A percentile compares a stretch with the other conserved stretches of the same genome.
Evolutionary conservation across 1,284 basidiomycete genomes (phyloP).

Genomic region (Inonotus hispidus): DNA sequence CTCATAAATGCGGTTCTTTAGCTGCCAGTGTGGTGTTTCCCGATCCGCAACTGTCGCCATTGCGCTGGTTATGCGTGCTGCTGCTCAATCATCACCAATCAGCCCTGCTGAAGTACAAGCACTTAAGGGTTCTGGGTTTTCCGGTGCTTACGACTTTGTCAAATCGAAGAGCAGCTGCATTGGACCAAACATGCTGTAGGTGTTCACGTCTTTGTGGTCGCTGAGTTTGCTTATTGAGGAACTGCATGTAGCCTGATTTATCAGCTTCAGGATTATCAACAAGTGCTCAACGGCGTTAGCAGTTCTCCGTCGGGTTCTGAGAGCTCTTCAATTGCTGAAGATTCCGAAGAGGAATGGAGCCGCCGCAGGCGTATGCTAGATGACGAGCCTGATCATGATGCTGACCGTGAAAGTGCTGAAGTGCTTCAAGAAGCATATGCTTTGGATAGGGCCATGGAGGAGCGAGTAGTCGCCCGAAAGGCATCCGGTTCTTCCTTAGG

Average conservation of each 20-base stretch:
- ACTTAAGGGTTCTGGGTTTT: conserved; percentile 73
- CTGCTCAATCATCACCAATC: conserved; percentile 61
- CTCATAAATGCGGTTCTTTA: conserved; percentile 28
- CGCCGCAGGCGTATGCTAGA: conserved; percentile 64
- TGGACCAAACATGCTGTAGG: conserved; percentile 94
- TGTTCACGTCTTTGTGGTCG: conserved; percentile 23
- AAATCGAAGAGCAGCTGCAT: conserved; percentile 86
- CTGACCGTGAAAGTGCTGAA: conserved; percentile 48
- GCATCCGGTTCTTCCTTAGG: conserved; percentile 58
- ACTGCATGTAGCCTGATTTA: conserved; percentile 74
- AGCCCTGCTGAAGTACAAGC: conserved; percentile 72
- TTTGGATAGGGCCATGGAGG: conserved; percentile 79
- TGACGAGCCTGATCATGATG: conserved; percentile 43
- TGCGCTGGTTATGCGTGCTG: conserved; percentile 92
- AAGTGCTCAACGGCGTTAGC: conserved; percentile 55
- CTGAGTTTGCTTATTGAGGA: too few species aligned
- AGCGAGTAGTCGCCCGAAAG: conserved; percentile 67
- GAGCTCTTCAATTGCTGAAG: conserved; percentile 45
- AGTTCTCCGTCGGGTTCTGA: conserved; percentile 49
- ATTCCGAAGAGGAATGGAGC: conserved; percentile 82
- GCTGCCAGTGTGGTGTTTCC: conserved; percentile 95
- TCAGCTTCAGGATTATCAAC: conserved; percentile 92
- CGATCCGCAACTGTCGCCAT: conserved; percentile 91
- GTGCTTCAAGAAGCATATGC: conserved; percentile 69
- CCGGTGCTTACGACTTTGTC: conserved; percentile 87